Percentiles rank a stretch among this genome's conserved stretches.
Conservation (phyloP, 2,329 filamentous ascomycete species). For the Domatiomyces globalis region DNA sequence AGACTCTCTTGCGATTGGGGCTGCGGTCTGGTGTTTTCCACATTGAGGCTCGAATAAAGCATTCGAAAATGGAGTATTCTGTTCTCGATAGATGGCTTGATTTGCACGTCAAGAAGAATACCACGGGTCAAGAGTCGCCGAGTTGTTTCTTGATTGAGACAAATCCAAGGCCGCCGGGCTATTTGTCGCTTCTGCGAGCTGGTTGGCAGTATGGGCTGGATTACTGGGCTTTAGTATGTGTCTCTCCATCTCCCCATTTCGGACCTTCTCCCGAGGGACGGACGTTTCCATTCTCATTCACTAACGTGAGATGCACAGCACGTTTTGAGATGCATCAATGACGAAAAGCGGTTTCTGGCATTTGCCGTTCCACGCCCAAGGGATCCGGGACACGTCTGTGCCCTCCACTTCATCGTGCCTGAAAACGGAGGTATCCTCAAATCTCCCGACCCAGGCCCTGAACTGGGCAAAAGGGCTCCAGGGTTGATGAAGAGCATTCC, state of each 20-base stretch:
- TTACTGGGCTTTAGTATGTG: not conserved
- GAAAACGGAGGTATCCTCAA: not conserved
- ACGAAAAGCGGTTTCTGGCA: not conserved
- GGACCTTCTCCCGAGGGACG: no score
- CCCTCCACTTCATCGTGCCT: not conserved
- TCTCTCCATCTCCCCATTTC: not conserved
- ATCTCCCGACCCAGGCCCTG: not conserved
- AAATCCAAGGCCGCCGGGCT: not conserved
- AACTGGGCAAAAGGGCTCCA: not conserved
- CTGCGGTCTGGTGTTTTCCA: slow-evolving; percentile 20
- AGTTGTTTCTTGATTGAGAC: not conserved
- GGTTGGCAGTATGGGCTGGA: not conserved
- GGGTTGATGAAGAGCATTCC: not conserved
- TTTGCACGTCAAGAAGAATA: not conserved
- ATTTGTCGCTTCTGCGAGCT: not conserved
- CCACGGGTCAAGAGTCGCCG: not conserved
- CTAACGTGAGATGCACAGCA: not conserved
- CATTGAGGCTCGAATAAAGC: slow-evolving; percentile 19
- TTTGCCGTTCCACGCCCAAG: not conserved
- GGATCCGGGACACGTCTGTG: not conserved
- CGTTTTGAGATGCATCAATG: not conserved
- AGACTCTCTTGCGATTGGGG: slow-evolving; percentile 16
- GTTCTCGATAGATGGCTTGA: not conserved
- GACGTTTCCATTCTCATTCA: not conserved
- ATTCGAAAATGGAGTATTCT: slow-evolving; percentile 16